Evolutionary conservation across 805 yeast species (phyloP).

Genomic region (Myxozyma sirexii): DNA sequence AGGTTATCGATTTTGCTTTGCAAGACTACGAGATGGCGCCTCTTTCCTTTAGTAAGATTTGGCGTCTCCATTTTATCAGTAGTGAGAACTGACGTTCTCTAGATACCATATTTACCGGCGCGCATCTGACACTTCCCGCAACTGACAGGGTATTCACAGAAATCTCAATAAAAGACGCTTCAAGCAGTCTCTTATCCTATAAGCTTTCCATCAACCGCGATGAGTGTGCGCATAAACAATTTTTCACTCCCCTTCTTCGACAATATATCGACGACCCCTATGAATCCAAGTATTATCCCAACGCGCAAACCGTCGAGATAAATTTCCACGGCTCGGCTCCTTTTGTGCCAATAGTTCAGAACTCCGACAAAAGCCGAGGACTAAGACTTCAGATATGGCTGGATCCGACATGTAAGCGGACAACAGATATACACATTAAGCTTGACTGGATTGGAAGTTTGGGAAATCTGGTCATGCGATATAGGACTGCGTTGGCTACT

Average conservation of each 20-base stretch:
- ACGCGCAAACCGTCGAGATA: conserved; percentile 45
- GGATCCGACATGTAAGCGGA: conserved; percentile 35
- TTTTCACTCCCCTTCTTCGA: conserved; percentile 64
- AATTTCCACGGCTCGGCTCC: conserved; percentile 70
- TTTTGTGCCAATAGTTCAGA: conserved; percentile 52
- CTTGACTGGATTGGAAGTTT: conserved; percentile 64
- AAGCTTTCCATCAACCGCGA: conserved; percentile 38
- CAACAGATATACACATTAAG: conserved; percentile 36
- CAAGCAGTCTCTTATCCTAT: conserved; percentile 65
- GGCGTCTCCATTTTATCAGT: not conserved
- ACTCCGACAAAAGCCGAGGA: conserved; percentile 24
- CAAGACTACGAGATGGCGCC: not conserved
- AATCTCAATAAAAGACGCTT: conserved; percentile 55
- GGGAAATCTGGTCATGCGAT: conserved; percentile 70
- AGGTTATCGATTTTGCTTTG: conserved; percentile 30
- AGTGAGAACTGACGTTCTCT: not conserved
- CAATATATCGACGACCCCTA: conserved; percentile 66
- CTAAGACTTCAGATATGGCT: conserved; percentile 41
- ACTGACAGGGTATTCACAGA: conserved; percentile 51
- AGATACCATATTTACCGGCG: conserved; percentile 36
- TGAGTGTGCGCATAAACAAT: conserved; percentile 11
- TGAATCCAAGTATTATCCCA: conserved; percentile 80
- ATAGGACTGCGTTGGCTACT: conserved; percentile 72
- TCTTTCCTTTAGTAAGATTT: not conserved
- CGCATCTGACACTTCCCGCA: conserved; percentile 46